phyloP scores from a whole-genome alignment of 768 basidiomycete genomes.

The Naematelia aurantialba region DNA sequence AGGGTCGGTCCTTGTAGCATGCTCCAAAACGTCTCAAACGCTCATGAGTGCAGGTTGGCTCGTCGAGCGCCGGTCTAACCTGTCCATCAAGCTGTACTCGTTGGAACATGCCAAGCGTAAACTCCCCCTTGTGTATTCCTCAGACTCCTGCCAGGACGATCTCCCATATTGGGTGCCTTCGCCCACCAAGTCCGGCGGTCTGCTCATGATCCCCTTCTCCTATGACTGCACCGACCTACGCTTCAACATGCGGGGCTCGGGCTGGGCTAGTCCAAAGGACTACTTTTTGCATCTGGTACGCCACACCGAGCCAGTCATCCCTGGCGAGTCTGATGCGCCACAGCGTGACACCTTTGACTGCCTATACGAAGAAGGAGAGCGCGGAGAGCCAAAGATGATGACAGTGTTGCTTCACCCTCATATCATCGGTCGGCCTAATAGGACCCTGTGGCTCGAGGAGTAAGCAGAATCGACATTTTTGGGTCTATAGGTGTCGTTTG shows the following conservation, averaged over 20 bases:
- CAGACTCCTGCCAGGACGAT: conserved; percentile 28
- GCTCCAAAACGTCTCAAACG: not conserved
- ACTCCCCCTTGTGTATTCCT: conserved; percentile 27
- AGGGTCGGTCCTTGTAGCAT: conserved; percentile 19
- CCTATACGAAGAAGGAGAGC: conserved; percentile 24
- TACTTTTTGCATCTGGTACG: conserved; percentile 27
- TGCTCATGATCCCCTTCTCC: conserved; percentile 27
- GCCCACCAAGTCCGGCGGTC: conserved; percentile 9
- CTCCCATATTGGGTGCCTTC: conserved; percentile 24
- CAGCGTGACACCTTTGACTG: conserved; percentile 28
- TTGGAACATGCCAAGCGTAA: conserved; percentile 18
- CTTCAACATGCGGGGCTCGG: conserved; percentile 26
- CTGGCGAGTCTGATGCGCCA: not conserved
- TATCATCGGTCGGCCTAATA: conserved; percentile 23
- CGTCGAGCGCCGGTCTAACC: conserved; percentile 22
- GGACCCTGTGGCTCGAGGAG: conserved; percentile 21
- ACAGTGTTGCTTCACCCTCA: conserved; percentile 36
- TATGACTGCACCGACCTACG: conserved; percentile 20
- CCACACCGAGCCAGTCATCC: not conserved
- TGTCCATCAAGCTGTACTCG: conserved; percentile 25
- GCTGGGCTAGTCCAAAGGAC: conserved; percentile 32
- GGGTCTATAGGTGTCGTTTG: no score
- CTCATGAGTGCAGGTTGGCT: conserved; percentile 23
- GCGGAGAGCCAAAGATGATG: conserved; percentile 29
- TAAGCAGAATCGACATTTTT: conserved; percentile 7